phyloP scores from a whole-genome alignment of 441 rosid species.

The Adansonia grandidieri region DNA sequence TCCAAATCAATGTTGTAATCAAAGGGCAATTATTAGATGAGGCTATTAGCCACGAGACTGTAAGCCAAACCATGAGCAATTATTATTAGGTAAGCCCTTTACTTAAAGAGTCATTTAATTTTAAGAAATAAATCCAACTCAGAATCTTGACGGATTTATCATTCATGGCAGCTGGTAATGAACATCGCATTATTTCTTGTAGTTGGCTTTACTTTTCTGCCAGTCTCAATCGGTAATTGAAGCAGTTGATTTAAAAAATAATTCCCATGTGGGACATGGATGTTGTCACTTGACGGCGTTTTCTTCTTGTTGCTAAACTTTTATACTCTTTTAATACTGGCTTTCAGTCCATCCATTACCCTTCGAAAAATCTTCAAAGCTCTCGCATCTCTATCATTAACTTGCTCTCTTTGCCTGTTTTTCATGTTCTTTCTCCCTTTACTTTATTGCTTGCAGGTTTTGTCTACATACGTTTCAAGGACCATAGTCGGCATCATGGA shows the following conservation, averaged over 20 bases:
- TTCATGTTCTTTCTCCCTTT: not conserved
- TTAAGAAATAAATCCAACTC: not conserved
- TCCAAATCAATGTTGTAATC: slow-evolving; percentile 24
- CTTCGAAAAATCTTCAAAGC: slow-evolving; percentile 17
- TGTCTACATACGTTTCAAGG: not conserved
- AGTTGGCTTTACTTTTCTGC: slow-evolving; percentile 2
- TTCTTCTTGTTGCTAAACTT: slow-evolving; percentile 39
- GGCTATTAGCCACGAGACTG: not conserved
- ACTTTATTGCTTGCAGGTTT: not conserved
- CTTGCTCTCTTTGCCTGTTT: slow-evolving; percentile 2
- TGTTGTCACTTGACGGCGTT: slow-evolving; percentile 41
- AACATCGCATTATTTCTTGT: not conserved
- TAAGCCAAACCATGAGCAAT: slow-evolving; percentile 4
- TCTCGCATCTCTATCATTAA: slow-evolving; percentile 21
- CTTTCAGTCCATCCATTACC: slow-evolving; percentile 20
- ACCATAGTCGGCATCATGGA: slow-evolving; percentile 31
- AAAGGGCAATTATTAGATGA: not conserved
- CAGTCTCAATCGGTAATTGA: not conserved
- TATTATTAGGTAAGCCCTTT: slow-evolving; percentile 2
- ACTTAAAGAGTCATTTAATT: not conserved
- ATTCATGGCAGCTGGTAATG: not conserved
- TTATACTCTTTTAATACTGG: slow-evolving; percentile 24
- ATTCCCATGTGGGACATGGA: slow-evolving; percentile 28
- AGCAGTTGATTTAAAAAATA: not conserved
- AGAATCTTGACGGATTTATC: not conserved